Base-by-base conservation (phyloP, 108 stramenopile species). In the Poteriospumella lacustris region DNA sequence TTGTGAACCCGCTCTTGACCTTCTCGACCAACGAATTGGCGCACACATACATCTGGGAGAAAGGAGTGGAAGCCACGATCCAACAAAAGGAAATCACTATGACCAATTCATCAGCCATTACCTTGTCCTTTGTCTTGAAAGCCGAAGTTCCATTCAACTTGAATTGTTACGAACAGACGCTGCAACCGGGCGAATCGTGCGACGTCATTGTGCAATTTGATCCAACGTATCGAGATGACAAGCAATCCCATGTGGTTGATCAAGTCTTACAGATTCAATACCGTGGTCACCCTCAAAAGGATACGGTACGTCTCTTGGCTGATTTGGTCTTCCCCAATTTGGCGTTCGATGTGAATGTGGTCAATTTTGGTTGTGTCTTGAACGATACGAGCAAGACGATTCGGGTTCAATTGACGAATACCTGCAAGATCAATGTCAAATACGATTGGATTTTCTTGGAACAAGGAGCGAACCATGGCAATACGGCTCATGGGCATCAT, bases 311-410 rank as follows among this genome's bases (percentile, higher is more conserved):
- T 0, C 42, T 90, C 1, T 47, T 62, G 26, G 89, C 82, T 5
- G 84, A 85, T 1, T 82, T 90, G 12, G 80, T 84, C 43, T 90
- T 82, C 60, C 89, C 89, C 40, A 90, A 90, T 79, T 68, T 90
- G 0, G 81, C 81, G 28, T 84, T 90, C n/a, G 88, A 86, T 76
- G 28, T 31, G 31, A 41, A 40, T 0, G 31, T 43, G 43, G 78
- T 90, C 43, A 79, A 85, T 68, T 90, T 90, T 68, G 89, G 89
- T 28, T 87, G 86, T 59, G 81, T 90, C 28, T 82, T 90, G 15
- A 89, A 89, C 76, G 89, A 89, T 68, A 89, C 89, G 12, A 84
- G 83, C 31, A 88, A 83, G 77, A 88, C 88, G 29, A 44, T 75
- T 52, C 58, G 42, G 42, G 52, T 88, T 2, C 69, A 70, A 39